Conservation (phyloP, 2,329 filamentous ascomycete genomes). For the Microdochium bolleyi region DNA sequence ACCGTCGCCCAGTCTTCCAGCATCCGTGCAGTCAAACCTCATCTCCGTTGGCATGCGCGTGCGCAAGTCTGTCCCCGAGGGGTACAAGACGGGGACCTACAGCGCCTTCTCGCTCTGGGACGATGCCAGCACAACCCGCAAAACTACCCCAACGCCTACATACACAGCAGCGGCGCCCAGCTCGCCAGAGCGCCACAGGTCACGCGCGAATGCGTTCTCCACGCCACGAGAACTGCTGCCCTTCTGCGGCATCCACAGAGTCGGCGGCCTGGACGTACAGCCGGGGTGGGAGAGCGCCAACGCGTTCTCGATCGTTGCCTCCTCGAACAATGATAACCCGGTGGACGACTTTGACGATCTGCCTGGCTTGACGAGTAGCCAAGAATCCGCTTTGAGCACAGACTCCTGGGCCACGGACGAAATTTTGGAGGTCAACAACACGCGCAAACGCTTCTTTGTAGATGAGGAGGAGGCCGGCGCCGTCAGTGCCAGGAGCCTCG, state of each 20-base stretch:
- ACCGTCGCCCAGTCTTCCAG: constrained; percentile 46
- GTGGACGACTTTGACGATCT: constrained; percentile 24
- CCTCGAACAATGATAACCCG: constrained; percentile 7
- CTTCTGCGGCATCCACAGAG: constrained; percentile 73
- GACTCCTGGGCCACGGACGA: constrained; percentile 8
- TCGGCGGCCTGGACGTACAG: constrained; percentile 61
- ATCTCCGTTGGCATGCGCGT: constrained; percentile 90
- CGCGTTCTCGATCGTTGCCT: not conserved
- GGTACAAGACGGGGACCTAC: constrained; percentile 71
- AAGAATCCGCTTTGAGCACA: constrained; percentile 39
- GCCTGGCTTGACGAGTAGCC: constrained; percentile 45
- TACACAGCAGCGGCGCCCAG: constrained; percentile 4
- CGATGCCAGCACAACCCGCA: constrained; percentile 18
- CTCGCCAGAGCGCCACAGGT: not conserved
- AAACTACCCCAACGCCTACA: constrained; percentile 3
- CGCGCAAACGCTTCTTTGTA: constrained; percentile 40
- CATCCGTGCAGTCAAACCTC: constrained; percentile 70
- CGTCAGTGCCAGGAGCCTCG: constrained; percentile 29
- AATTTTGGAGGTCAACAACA: constrained; percentile 7
- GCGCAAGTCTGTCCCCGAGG: constrained; percentile 86
- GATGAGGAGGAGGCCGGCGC: constrained; percentile 27
- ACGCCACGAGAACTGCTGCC: constrained; percentile 59
- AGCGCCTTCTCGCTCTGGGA: constrained; percentile 45
- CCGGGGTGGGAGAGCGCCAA: constrained; percentile 20
- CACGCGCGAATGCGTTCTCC: constrained; percentile 18